Percentiles rank a stretch among this genome's conserved stretches.
These are phyloP conservation scores for Prunus davidiana DNA, from an alignment of 306 rosid species.

Conservation along the genomic window DNA sequence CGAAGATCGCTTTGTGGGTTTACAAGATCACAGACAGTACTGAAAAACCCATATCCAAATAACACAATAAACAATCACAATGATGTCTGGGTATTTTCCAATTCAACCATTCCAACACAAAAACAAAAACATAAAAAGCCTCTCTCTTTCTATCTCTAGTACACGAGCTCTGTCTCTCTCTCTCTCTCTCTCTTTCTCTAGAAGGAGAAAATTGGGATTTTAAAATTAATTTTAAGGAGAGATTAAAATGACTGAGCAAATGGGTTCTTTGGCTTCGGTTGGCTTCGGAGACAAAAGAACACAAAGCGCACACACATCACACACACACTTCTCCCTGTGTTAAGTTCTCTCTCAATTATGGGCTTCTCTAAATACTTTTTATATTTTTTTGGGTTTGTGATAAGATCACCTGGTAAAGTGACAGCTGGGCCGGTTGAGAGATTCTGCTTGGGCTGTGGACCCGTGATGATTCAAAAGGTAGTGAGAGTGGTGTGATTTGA, in stretches of 20 bases:
- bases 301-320: slow-evolving; percentile 12
- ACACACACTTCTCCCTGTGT: neutral
- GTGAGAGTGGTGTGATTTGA: neutral
- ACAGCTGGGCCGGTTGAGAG: slow-evolving; percentile 1
- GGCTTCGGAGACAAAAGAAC: slow-evolving; percentile 43
- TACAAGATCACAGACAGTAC: slow-evolving; percentile 48
- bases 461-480: neutral
- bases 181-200: slow-evolving; percentile 43
- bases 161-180: slow-evolving; percentile 37
- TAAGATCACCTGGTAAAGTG: slow-evolving; percentile 30
- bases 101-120: slow-evolving; percentile 61
- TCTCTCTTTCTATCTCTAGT: slow-evolving; percentile 32
- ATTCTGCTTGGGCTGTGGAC: slow-evolving; percentile 11
- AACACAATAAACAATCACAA: slow-evolving; percentile 23
- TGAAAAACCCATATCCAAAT: slow-evolving; percentile 41
- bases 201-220: slow-evolving; percentile 58
- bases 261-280: slow-evolving; percentile 46
- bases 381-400: slow-evolving; percentile 21
- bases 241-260: slow-evolving; percentile 55
- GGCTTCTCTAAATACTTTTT: slow-evolving; percentile 32
- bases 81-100: slow-evolving; percentile 51
- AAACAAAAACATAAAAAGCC: neutral
- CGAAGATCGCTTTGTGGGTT: slow-evolving; percentile 65
- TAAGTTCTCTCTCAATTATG: slow-evolving; percentile 50
- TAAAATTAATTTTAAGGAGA: neutral